Percentiles rank a stretch among this genome's conserved stretches.
phyloP scores from a whole-genome alignment of 495 filamentous ascomycete genomes.

The Penicillium dipodomyicola region DNA sequence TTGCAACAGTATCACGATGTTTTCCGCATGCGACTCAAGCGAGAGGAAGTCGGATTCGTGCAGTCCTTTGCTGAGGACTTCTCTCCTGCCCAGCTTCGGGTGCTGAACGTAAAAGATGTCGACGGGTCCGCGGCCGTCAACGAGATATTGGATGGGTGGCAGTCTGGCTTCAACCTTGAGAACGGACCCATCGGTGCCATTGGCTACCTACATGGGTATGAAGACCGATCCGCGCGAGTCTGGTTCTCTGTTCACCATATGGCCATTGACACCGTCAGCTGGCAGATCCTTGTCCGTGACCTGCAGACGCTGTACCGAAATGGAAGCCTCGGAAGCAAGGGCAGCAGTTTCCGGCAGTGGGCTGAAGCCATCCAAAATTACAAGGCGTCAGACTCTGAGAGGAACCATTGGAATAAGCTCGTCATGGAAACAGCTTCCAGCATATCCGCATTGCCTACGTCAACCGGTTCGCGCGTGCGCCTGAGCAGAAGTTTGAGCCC shows the following conservation, averaged over 20 bases:
- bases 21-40: conserved; percentile 1
- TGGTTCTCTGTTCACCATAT: not conserved
- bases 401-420: not conserved
- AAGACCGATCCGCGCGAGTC: not conserved
- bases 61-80: not conserved
- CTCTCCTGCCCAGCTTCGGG: not conserved
- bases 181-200: conserved; percentile 2
- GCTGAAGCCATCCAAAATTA: not conserved
- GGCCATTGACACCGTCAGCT: not conserved
- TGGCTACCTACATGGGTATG: not conserved
- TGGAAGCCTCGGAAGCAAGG: not conserved
- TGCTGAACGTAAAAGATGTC: not conserved
- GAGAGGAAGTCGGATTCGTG: not conserved
- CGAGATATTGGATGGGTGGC: not conserved
- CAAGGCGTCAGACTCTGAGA: not conserved
- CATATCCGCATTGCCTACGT: not conserved
- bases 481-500: conserved; percentile 1
- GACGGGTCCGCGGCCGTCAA: not conserved
- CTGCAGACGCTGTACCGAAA: not conserved
- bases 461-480: not conserved
- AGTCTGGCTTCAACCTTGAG: conserved; percentile 1
- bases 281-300: not conserved
- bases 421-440: not conserved
- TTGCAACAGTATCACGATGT: not conserved
- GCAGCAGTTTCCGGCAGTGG: not conserved